A percentile compares a stretch with the other conserved stretches of the same genome.
Conservation (phyloP, 345 rosid genomes). For the thale cress (Arabidopsis thaliana) region TAIR10.1 NC_003070.9:25806001-25806500, state of each 20-base stretch:
- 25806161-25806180: slow-evolving; percentile 44
- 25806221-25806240: slow-evolving; percentile 44
- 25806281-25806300: slow-evolving; percentile 52
- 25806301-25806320: slow-evolving; percentile 43
- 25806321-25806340: slow-evolving; percentile 39
- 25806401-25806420: slow-evolving; percentile 44
- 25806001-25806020: slow-evolving; percentile 46
- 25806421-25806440: slow-evolving; percentile 42
- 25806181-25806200: slow-evolving; percentile 47
- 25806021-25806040: slow-evolving; percentile 47
- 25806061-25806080: slow-evolving; percentile 43
- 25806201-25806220: slow-evolving; percentile 56
- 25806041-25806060: slow-evolving; percentile 44
- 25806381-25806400: slow-evolving; percentile 41
- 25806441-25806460: slow-evolving; percentile 54
- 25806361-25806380: slow-evolving; percentile 45
- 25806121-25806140: slow-evolving; percentile 44
- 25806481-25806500: slow-evolving; percentile 46
- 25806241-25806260: slow-evolving; percentile 47
- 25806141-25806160: slow-evolving; percentile 49
- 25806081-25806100: slow-evolving; percentile 50
- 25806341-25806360: slow-evolving; percentile 47
- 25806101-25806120: slow-evolving; percentile 49
- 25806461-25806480: slow-evolving; percentile 46
- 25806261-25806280: slow-evolving; percentile 52